Evolutionary conservation across 1,284 basidiomycete genomes (phyloP).

Genomic region (Papiliotrema terrestris): DNA sequence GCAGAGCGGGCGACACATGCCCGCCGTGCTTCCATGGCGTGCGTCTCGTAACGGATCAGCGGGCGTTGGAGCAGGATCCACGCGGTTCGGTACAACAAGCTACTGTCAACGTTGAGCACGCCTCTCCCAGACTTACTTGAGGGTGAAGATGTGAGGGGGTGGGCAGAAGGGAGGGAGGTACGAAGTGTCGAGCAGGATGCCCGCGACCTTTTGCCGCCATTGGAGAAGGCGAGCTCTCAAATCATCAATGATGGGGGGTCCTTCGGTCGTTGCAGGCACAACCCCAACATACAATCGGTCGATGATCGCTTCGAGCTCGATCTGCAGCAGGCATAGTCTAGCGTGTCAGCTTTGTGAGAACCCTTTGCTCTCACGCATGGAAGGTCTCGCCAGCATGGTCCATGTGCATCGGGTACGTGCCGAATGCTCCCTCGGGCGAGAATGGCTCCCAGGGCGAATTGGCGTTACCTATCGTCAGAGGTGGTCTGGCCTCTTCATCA

Average conservation of each 20-base stretch:
- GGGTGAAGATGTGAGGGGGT: constrained; percentile 7
- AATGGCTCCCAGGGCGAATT: not conserved
- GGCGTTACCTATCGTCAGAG: too few species aligned
- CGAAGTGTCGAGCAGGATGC: constrained; percentile 4
- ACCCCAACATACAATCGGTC: constrained; percentile 9
- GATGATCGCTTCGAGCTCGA: constrained; percentile 13
- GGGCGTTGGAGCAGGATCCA: constrained; percentile 8
- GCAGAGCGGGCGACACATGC: not conserved
- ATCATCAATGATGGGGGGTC: too few species aligned
- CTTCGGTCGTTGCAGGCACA: too few species aligned
- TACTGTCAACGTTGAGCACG: not conserved
- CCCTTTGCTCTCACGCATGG: constrained; percentile 1
- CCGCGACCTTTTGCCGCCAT: not conserved
- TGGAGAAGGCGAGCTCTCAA: not conserved
- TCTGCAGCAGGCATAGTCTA: constrained; percentile 5
- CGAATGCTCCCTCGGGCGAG: not conserved
- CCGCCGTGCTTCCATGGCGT: not conserved
- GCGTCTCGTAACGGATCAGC: not conserved
- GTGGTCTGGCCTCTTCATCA: too few species aligned
- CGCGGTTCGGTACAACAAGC: constrained; percentile 2
- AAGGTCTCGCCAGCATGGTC: constrained; percentile 3
- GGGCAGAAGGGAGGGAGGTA: constrained; percentile 3
- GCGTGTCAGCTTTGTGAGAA: not conserved
- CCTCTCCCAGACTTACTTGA: constrained; percentile 3
- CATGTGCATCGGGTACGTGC: not conserved